These are phyloP conservation scores for Metschnikowia proteae DNA, from an alignment of 805 yeast genomes.

Conservation along the genomic window DNA sequence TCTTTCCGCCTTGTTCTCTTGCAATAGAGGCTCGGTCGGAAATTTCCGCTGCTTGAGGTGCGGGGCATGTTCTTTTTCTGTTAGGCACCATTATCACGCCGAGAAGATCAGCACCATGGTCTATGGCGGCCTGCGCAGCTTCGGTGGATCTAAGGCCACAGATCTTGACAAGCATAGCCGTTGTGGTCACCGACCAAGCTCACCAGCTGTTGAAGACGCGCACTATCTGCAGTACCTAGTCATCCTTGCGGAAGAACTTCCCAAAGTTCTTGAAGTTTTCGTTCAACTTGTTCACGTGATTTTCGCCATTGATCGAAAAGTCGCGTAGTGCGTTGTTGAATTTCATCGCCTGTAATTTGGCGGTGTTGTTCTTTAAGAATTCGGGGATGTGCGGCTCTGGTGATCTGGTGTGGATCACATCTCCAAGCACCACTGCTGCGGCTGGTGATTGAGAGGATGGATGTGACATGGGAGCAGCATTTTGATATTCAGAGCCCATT, in stretches of 20 bases:
- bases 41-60: constrained; percentile 27
- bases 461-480: constrained; percentile 6
- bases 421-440: constrained; percentile 9
- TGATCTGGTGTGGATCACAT: constrained; percentile 17
- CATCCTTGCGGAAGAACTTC: constrained; percentile 42
- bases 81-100: constrained; percentile 89
- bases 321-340: constrained; percentile 40
- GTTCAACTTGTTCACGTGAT: constrained; percentile 58
- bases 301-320: constrained; percentile 51
- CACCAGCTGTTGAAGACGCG: background rate
- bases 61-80: constrained; percentile 62
- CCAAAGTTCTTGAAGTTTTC: constrained; percentile 65
- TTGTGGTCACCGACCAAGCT: background rate
- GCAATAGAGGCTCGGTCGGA: constrained; percentile 25
- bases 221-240: constrained; percentile 5
- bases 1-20: constrained; percentile 16
- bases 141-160: constrained; percentile 74
- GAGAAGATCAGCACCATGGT: constrained; percentile 66
- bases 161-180: constrained; percentile 58
- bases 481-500: constrained; percentile 15
- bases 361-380: constrained; percentile 18
- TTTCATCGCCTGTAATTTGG: constrained; percentile 44
- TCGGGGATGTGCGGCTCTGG: constrained; percentile 25
- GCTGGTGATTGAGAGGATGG: constrained; percentile 18
- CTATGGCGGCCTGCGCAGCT: constrained; percentile 69